A percentile compares a stretch with the other conserved stretches of the same genome.
Evolutionary conservation across 495 filamentous ascomycete species (phyloP).

Genomic region (Rusavskia elegans): DNA sequence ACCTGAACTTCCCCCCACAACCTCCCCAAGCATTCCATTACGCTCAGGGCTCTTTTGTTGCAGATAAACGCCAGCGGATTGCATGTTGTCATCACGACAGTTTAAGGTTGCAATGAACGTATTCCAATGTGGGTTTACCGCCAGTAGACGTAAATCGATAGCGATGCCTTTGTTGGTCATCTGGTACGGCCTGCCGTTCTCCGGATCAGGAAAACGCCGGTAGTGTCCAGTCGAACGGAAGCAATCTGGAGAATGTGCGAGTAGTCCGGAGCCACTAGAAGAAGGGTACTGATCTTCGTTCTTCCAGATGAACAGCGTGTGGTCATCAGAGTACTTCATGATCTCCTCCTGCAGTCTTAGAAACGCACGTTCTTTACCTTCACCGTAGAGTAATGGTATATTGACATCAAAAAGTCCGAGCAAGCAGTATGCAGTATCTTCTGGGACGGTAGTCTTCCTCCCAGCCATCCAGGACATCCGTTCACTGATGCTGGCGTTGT

Average conservation of each 20-base stretch:
- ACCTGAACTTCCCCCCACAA: no score
- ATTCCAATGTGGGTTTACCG: no score
- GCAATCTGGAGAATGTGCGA: neutral
- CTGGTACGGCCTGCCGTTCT: neutral
- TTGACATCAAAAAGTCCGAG: slow-evolving; percentile 7
- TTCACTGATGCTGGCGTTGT: neutral
- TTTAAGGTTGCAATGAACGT: no score
- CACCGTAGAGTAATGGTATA: slow-evolving; percentile 13
- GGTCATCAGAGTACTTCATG: slow-evolving; percentile 12
- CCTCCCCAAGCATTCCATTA: no score
- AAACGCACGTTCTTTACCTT: slow-evolving; percentile 11
- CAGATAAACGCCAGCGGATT: no score
- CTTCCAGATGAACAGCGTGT: neutral
- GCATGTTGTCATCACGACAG: no score
- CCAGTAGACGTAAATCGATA: neutral
- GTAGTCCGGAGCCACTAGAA: neutral
- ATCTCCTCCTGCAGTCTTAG: slow-evolving; percentile 17
- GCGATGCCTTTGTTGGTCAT: slow-evolving; percentile 1
- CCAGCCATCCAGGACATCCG: slow-evolving; percentile 1
- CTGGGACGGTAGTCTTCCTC: neutral
- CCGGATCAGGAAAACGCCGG: neutral
- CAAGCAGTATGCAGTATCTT: slow-evolving; percentile 8
- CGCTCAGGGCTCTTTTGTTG: no score
- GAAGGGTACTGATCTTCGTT: no score
- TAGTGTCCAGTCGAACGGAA: neutral